Conservation (phyloP, 495 filamentous ascomycete species). For the Physcia stellaris region DNA sequence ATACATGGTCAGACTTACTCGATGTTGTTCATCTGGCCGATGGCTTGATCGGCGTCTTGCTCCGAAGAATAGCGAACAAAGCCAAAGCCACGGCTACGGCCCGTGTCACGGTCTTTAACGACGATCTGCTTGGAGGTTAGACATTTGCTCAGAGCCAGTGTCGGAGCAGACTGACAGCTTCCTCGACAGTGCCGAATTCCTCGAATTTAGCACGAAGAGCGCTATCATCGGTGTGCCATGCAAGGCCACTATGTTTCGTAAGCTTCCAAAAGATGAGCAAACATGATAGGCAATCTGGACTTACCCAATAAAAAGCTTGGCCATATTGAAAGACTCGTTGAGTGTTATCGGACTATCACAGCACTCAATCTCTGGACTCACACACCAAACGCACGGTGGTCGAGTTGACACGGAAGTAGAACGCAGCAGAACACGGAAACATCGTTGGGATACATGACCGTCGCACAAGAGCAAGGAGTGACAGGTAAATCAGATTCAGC, state of each 20-base stretch:
- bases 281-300: constrained; percentile 16
- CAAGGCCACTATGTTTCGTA: constrained; percentile 59
- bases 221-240: constrained; percentile 89
- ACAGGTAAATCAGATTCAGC: constrained; percentile 10
- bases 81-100: constrained; percentile 91
- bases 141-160: constrained; percentile 13
- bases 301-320: constrained; percentile 88
- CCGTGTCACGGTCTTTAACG: constrained; percentile 93
- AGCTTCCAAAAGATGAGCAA: constrained; percentile 7
- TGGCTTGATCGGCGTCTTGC: constrained; percentile 70
- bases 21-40: constrained; percentile 76
- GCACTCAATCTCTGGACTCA: constrained; percentile 24
- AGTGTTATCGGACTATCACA: constrained; percentile 19
- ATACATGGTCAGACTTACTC: constrained; percentile 48
- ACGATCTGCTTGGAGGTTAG: constrained; percentile 59
- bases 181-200: constrained; percentile 75
- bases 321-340: constrained; percentile 40
- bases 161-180: constrained; percentile 54
- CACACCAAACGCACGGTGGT: constrained; percentile 21
- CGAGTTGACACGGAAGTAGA: constrained; percentile 17
- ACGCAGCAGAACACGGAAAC: constrained; percentile 14
- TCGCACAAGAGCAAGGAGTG: constrained; percentile 12
- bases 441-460: constrained; percentile 16
- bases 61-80: constrained; percentile 83
- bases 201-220: constrained; percentile 77